Conservation (phyloP, 768 basidiomycete genomes). For the Favolaschia claudopus region DNA sequence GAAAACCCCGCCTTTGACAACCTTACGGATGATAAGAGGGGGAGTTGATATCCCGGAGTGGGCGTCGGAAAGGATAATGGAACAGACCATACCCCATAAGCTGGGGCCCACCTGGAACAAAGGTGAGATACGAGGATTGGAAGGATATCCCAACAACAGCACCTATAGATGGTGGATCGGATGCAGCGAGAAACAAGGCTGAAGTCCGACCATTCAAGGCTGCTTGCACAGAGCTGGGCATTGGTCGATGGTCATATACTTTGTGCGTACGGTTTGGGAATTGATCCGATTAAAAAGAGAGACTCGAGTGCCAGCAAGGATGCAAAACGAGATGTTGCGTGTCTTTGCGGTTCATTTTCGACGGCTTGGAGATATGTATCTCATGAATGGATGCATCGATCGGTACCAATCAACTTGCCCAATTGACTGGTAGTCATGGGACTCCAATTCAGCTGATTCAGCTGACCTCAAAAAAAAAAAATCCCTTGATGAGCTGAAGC, state of each 20-base stretch:
- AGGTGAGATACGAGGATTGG: constrained; percentile 48
- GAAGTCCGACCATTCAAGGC: constrained; percentile 92
- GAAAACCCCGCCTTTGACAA: constrained; percentile 87
- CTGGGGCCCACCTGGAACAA: constrained; percentile 66
- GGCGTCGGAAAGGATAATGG: constrained; percentile 85
- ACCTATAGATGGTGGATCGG: constrained; percentile 72
- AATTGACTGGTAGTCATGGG: too few relatives aligned
- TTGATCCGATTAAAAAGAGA: constrained; percentile 97
- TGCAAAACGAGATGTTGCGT: constrained; percentile 89
- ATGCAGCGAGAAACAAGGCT: constrained; percentile 84
- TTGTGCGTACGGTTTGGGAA: constrained; percentile 95
- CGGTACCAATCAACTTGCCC: too few relatives aligned
- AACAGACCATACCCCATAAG: constrained; percentile 93
- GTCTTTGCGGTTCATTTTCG: constrained; percentile 97
- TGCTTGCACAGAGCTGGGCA: constrained; percentile 85
- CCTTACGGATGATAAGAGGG: constrained; percentile 88
- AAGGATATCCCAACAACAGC: constrained; percentile 62
- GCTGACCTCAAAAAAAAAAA: too few relatives aligned
- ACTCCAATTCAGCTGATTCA: too few relatives aligned
- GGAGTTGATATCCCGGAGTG: constrained; percentile 87
- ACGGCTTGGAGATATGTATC: constrained; percentile 98
- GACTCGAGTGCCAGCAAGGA: constrained; percentile 87
- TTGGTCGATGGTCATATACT: constrained; percentile 96
- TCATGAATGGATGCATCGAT: too few relatives aligned
- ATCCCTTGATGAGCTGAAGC: too few relatives aligned